Percentiles rank a stretch among this genome's conserved stretches.
Conservation (phyloP, 2,329 filamentous ascomycete species). For the Trichoderma afroharzianum region DNA sequence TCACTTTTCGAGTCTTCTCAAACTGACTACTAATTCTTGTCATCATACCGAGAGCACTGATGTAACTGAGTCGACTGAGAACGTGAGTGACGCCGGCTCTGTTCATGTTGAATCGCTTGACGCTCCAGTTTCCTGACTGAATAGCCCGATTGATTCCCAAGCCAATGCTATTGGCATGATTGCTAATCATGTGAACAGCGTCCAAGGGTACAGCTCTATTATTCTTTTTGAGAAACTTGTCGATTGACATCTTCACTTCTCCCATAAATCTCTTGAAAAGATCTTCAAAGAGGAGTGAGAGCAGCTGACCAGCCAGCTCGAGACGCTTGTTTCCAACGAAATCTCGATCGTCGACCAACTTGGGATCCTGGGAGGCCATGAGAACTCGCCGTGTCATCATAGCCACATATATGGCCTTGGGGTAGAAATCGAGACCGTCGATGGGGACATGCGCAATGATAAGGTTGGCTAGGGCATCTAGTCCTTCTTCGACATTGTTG, state of each 20-base stretch:
- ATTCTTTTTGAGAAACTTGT: slow-evolving; percentile 92
- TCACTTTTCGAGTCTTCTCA: slow-evolving; percentile 96
- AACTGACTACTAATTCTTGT: slow-evolving; percentile 97
- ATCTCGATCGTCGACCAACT: slow-evolving; percentile 90
- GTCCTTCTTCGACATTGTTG: slow-evolving; percentile 83
- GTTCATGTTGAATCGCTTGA: slow-evolving; percentile 99
- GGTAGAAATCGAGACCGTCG: slow-evolving; percentile 85
- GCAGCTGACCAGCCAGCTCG: slow-evolving; percentile 88
- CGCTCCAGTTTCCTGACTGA: slow-evolving; percentile 94
- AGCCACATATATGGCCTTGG: slow-evolving; percentile 94
- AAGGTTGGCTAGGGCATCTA: slow-evolving; percentile 88
- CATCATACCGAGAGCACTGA: slow-evolving; percentile 98
- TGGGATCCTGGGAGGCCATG: slow-evolving; percentile 87
- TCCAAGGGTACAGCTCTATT: slow-evolving; percentile 87
- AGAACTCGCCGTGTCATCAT: slow-evolving; percentile 96
- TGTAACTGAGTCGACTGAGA: slow-evolving; percentile 91
- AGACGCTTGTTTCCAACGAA: slow-evolving; percentile 97
- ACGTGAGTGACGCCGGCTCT: slow-evolving; percentile 95
- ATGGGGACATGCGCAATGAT: slow-evolving; percentile 95
- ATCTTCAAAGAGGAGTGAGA: slow-evolving; percentile 94
- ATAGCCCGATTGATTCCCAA: slow-evolving; percentile 93
- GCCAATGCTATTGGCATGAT: slow-evolving; percentile 83
- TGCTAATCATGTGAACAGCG: slow-evolving; percentile 76
- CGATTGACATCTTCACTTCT: slow-evolving; percentile 87
- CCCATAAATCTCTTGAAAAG: slow-evolving; percentile 93